phyloP scores from a whole-genome alignment of 805 yeast genomes.

The Lachancea mirantina region DNA sequence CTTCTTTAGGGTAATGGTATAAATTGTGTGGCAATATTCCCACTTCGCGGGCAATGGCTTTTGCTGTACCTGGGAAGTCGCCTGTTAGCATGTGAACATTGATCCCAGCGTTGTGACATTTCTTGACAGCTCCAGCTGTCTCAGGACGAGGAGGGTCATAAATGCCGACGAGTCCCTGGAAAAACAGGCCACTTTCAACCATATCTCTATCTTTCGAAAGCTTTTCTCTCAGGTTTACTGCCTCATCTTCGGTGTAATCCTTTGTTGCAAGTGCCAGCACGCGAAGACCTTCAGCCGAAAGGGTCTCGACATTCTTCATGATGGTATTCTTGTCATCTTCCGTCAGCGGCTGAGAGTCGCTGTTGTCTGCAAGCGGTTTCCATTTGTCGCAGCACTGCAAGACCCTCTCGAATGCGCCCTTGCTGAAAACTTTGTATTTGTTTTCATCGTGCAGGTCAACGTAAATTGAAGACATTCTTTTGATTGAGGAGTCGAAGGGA shows the following conservation, averaged over 20 bases:
- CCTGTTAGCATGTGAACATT: slow-evolving; percentile 98
- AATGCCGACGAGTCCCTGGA: slow-evolving; percentile 87
- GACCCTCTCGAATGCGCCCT: slow-evolving; percentile 85
- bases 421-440: slow-evolving; percentile 56
- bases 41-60: slow-evolving; percentile 77
- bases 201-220: slow-evolving; percentile 23
- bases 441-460: slow-evolving; percentile 37
- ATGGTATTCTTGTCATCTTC: slow-evolving; percentile 43
- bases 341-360: slow-evolving; percentile 48
- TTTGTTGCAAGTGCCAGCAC: slow-evolving; percentile 69
- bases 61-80: slow-evolving; percentile 82
- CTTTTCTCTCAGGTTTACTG: slow-evolving; percentile 22
- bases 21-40: slow-evolving; percentile 70
- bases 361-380: slow-evolving; percentile 40
- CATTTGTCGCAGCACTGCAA: slow-evolving; percentile 54
- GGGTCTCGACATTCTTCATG: slow-evolving; percentile 46
- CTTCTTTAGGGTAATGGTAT: slow-evolving; percentile 31
- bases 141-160: slow-evolving; percentile 95
- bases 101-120: slow-evolving; percentile 85
- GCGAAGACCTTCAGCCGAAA: slow-evolving; percentile 81
- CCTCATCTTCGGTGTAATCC: slow-evolving; percentile 26
- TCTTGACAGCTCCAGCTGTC: slow-evolving; percentile 66
- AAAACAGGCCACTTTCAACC: slow-evolving; percentile 57
- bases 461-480: slow-evolving; percentile 76
- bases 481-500: slow-evolving; percentile 79